These are phyloP conservation scores for Plasmodium blacklocki DNA, from an alignment of 169 alveolate species.

Conservation along the genomic window DNA sequence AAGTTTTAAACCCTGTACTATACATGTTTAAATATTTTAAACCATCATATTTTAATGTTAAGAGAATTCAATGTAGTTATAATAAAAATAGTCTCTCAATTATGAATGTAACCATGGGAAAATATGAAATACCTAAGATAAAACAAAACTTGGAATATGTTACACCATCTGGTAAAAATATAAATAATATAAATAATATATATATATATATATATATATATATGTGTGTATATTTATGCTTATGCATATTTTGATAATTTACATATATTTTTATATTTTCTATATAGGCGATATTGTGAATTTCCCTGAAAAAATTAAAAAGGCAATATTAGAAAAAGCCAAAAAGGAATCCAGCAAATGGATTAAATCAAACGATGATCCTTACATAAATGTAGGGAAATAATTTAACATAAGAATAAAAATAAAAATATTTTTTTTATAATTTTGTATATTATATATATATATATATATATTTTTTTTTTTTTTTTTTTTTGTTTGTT, in stretches of 20 bases:
- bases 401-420: background rate
- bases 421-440: background rate
- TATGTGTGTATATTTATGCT: background rate
- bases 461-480: slow-evolving; percentile 1
- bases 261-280: background rate
- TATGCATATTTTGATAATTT: slow-evolving; percentile 3
- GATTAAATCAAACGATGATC: slow-evolving; percentile 73
- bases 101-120: slow-evolving; percentile 75
- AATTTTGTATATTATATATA: background rate
- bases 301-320: slow-evolving; percentile 62
- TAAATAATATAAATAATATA: background rate
- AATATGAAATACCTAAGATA: slow-evolving; percentile 39
- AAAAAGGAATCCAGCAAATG: slow-evolving; percentile 52
- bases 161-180: slow-evolving; percentile 64
- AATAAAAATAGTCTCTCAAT: slow-evolving; percentile 72
- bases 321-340: slow-evolving; percentile 46
- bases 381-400: slow-evolving; percentile 64
- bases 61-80: slow-evolving; percentile 72
- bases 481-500: slow-evolving; percentile 30
- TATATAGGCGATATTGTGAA: slow-evolving; percentile 56
- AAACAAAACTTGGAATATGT: slow-evolving; percentile 58
- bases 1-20: slow-evolving; percentile 42
- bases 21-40: slow-evolving; percentile 76
- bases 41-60: slow-evolving; percentile 71
- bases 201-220: too few species aligned